Percentiles rank a stretch among this genome's conserved stretches.
Conservation (phyloP, 2,329 filamentous ascomycete genomes). For the Colletotrichum orchidophilum region DNA sequence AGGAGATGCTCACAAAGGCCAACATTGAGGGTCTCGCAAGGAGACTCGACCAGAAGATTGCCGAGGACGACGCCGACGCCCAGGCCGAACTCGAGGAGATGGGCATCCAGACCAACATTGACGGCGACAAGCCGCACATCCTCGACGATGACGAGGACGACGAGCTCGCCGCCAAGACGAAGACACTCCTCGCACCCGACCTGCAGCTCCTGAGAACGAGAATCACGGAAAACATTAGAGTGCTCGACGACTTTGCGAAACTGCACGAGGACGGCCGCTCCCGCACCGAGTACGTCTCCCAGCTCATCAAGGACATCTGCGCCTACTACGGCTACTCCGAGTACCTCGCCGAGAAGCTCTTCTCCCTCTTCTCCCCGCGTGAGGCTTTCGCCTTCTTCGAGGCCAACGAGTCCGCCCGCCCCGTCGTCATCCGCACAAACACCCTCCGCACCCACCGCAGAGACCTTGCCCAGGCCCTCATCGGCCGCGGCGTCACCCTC, state of each 20-base stretch:
- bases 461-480: conserved; percentile 90
- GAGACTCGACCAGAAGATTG: conserved; percentile 81
- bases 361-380: conserved; percentile 88
- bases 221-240: conserved; percentile 92
- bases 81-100: conserved; percentile 87
- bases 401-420: conserved; percentile 93
- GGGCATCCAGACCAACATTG: conserved; percentile 93
- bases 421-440: conserved; percentile 96
- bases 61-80: conserved; percentile 82
- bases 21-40: conserved; percentile 93
- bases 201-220: conserved; percentile 87
- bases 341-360: conserved; percentile 95
- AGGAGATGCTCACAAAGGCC: conserved; percentile 91
- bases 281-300: conserved; percentile 85
- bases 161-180: conserved; percentile 65
- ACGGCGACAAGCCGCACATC: conserved; percentile 75
- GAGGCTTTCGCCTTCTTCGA: conserved; percentile 99
- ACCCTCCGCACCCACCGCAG: conserved; percentile 81
- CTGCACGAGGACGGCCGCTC: conserved; percentile 83
- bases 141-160: conserved; percentile 72
- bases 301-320: conserved; percentile 91
- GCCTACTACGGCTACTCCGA: conserved; percentile 96
- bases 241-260: conserved; percentile 88
- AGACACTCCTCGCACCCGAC: conserved; percentile 81
- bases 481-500: conserved; percentile 94